Evolutionary conservation across 805 yeast species (phyloP).

Genomic region (Metschnikowia rubicola): DNA sequence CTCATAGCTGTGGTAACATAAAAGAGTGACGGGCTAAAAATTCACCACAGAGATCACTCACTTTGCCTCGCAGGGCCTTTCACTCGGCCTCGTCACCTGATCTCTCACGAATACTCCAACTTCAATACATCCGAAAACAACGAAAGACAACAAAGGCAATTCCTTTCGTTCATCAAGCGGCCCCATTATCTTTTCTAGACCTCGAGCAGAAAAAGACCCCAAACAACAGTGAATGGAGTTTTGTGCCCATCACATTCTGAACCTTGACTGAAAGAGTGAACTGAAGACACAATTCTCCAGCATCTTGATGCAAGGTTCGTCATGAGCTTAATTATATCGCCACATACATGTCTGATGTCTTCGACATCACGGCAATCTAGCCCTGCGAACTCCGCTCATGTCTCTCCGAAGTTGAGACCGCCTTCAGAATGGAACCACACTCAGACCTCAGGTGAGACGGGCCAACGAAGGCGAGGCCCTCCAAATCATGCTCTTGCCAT

Average conservation of each 20-base stretch:
- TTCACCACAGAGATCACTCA: too few relatives aligned
- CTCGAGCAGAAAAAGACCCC: too few relatives aligned
- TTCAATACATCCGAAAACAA: too few relatives aligned
- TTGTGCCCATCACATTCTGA: too few relatives aligned
- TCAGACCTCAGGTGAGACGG: not conserved
- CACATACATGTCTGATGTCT: slow-evolving; percentile 11
- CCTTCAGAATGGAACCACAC: not conserved
- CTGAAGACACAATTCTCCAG: not conserved
- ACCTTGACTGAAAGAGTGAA: not conserved
- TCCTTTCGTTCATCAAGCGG: not conserved
- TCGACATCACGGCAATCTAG: slow-evolving; percentile 5
- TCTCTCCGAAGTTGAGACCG: slow-evolving; percentile 5
- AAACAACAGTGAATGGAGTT: too few relatives aligned
- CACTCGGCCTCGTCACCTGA: not conserved
- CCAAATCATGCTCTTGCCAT: not conserved
- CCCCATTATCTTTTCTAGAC: too few relatives aligned
- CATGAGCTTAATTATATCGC: slow-evolving; percentile 14
- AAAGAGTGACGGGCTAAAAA: too few relatives aligned
- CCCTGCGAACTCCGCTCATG: slow-evolving; percentile 3
- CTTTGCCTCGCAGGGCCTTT: too few relatives aligned
- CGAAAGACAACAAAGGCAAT: too few relatives aligned
- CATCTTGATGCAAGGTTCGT: slow-evolving; percentile 1
- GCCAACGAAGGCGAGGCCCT: not conserved
- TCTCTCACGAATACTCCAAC: not conserved
- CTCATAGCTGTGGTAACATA: too few relatives aligned